phyloP scores from a whole-genome alignment of 495 filamentous ascomycete genomes.

The Tuber brumale region DNA sequence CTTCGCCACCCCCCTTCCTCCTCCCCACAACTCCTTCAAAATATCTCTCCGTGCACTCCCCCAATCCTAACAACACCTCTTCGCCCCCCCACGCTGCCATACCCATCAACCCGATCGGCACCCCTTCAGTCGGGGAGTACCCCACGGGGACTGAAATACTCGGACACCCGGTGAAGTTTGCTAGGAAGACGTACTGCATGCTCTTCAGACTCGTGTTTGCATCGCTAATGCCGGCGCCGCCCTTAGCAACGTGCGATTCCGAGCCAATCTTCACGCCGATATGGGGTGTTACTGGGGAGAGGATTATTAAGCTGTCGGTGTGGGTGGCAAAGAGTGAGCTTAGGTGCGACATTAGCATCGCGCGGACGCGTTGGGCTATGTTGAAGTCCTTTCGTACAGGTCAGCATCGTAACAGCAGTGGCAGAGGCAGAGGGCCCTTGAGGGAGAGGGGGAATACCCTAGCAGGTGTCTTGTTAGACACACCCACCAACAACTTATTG shows the following conservation, averaged over 20 bases:
- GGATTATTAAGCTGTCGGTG: slow-evolving; percentile 64
- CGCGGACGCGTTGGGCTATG: slow-evolving; percentile 65
- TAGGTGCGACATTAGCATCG: slow-evolving; percentile 76
- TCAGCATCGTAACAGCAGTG: not conserved
- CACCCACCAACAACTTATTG: slow-evolving; percentile 65
- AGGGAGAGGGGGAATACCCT: slow-evolving; percentile 12
- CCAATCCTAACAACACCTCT: slow-evolving; percentile 69
- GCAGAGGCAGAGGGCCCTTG: not conserved
- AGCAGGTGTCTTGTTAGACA: slow-evolving; percentile 58
- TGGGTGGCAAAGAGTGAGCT: slow-evolving; percentile 62
- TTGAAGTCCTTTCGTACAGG: slow-evolving; percentile 54
- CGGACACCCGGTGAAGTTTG: slow-evolving; percentile 76
- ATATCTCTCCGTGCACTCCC: slow-evolving; percentile 59
- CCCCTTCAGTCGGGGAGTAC: slow-evolving; percentile 49
- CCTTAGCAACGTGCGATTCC: slow-evolving; percentile 47
- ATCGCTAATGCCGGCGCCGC: slow-evolving; percentile 64
- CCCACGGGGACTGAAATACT: slow-evolving; percentile 73
- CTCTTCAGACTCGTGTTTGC: slow-evolving; percentile 63
- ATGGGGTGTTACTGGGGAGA: slow-evolving; percentile 72
- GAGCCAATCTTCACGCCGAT: slow-evolving; percentile 65
- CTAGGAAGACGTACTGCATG: slow-evolving; percentile 85
- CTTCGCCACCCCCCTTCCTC: slow-evolving; percentile 17
- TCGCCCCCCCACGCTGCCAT: slow-evolving; percentile 86
- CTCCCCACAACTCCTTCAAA: slow-evolving; percentile 44
- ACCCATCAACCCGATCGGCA: slow-evolving; percentile 83